Conservation (phyloP, 2,329 filamentous ascomycete species). For the Ceratocystis harringtonii region DNA sequence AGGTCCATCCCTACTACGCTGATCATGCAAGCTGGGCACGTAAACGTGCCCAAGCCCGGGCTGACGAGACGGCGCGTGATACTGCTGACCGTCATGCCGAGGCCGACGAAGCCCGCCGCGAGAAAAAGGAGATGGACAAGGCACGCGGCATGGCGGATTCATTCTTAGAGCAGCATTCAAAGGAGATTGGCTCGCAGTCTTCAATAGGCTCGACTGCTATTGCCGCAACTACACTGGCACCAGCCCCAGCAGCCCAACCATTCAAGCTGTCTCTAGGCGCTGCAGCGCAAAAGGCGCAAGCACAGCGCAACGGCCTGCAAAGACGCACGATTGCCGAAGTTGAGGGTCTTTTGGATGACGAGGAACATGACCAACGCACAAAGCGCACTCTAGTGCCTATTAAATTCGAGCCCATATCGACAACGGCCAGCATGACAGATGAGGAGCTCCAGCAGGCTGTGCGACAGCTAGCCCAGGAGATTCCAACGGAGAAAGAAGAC, state of each 20-base stretch:
- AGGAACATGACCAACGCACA: conserved; percentile 60
- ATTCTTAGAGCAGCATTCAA: conserved; percentile 72
- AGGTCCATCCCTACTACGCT: conserved; percentile 67
- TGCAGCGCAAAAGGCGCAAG: conserved; percentile 58
- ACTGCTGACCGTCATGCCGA: conserved; percentile 71
- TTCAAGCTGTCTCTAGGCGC: conserved; percentile 91
- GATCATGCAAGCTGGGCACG: conserved; percentile 76
- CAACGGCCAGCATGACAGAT: conserved; percentile 53
- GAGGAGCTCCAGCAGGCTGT: conserved; percentile 77
- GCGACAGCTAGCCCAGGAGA: conserved; percentile 70
- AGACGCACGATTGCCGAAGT: conserved; percentile 83
- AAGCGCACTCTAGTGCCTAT: conserved; percentile 70
- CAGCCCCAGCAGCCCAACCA: conserved; percentile 46
- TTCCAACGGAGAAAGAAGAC: conserved; percentile 71
- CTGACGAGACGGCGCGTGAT: conserved; percentile 60
- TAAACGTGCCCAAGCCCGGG: conserved; percentile 58
- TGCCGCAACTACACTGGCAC: conserved; percentile 21
- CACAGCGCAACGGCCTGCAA: conserved; percentile 39
- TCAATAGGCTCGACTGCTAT: background rate
- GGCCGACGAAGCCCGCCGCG: conserved; percentile 54
- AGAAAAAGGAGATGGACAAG: conserved; percentile 58
- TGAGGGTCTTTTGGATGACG: conserved; percentile 85
- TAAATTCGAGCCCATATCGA: conserved; percentile 57
- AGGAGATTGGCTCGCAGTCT: conserved; percentile 41
- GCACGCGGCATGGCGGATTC: conserved; percentile 76